These are phyloP conservation scores for Sherardia arvensis DNA, from an alignment of 257 asterid genomes.

Conservation along the genomic window DNA sequence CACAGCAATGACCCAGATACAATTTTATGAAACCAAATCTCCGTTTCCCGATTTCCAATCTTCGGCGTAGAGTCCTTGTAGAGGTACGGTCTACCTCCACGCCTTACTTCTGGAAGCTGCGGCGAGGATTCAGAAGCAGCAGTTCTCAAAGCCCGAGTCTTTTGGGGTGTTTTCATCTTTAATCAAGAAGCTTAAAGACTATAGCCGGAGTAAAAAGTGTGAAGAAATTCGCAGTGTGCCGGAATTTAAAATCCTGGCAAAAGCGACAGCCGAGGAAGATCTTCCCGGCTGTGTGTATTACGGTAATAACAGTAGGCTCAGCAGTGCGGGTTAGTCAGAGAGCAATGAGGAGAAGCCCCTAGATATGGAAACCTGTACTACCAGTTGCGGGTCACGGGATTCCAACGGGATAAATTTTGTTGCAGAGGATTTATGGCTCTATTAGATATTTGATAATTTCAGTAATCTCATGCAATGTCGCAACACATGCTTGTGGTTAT, in stretches of 20 bases:
- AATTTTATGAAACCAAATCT: too few relatives aligned
- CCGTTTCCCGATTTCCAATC: conserved; percentile 42
- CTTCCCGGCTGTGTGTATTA: conserved; percentile 9
- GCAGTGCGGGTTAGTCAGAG: conserved; percentile 40
- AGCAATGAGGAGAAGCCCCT: conserved; percentile 30
- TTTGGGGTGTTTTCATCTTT: conserved; percentile 56
- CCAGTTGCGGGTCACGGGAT: conserved; percentile 24
- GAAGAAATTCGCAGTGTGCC: conserved; percentile 12
- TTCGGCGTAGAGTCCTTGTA: conserved; percentile 40
- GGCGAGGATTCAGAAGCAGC: conserved; percentile 61
- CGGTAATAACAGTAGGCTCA: conserved; percentile 23
- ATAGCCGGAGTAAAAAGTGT: conserved; percentile 36
- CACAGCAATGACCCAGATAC: too few relatives aligned
- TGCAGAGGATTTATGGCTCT: conserved; percentile 1
- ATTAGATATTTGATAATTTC: too few relatives aligned
- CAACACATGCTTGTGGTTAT: too few relatives aligned
- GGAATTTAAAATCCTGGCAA: background rate
- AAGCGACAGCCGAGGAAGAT: background rate
- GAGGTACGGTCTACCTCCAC: conserved; percentile 39
- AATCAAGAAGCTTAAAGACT: conserved; percentile 46
- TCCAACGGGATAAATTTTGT: conserved; percentile 10
- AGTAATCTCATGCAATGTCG: too few relatives aligned
- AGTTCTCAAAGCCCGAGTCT: conserved; percentile 21
- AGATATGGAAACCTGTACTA: conserved; percentile 29
- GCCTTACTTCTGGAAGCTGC: conserved; percentile 78